Percentiles rank a stretch among this genome's conserved stretches.
These are phyloP conservation scores for Mortierella alpina DNA, from an alignment of 192 early-diverging fungal species.

Conservation along the genomic window DNA sequence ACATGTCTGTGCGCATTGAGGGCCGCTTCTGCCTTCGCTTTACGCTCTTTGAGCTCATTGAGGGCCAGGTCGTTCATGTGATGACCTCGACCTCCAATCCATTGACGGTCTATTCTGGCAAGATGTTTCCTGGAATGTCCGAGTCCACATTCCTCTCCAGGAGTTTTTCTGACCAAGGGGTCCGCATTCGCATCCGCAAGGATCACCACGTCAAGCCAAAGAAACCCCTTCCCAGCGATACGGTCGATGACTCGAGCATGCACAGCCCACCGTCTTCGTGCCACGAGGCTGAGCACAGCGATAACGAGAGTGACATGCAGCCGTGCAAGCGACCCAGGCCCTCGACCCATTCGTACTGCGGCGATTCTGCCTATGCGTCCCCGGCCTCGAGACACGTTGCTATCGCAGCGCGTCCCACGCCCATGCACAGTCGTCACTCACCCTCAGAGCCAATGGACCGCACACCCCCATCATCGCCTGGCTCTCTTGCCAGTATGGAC, in stretches of 20 bases:
- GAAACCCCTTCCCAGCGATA: conserved; percentile 14
- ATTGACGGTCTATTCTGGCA: conserved; percentile 85
- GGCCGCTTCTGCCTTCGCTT: conserved; percentile 83
- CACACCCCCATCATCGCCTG: conserved; percentile 39
- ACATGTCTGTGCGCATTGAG: conserved; percentile 88
- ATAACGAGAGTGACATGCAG: conserved; percentile 10
- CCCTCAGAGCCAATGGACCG: conserved; percentile 24
- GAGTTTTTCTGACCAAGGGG: conserved; percentile 93
- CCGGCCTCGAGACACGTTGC: conserved; percentile 12
- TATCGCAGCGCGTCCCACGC: conserved; percentile 18
- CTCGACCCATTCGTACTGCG: conserved; percentile 1
- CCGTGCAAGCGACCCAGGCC: conserved; percentile 18
- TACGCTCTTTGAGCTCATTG: conserved; percentile 90
- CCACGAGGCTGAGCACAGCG: conserved; percentile 47
- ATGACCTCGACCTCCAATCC: conserved; percentile 78
- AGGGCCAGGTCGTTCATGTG: conserved; percentile 62
- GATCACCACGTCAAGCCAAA: conserved; percentile 68
- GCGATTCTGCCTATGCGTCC: conserved; percentile 6
- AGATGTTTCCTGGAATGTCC: conserved; percentile 93
- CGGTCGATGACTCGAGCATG: conserved; percentile 11
- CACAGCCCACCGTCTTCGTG: conserved; percentile 41
- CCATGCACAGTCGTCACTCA: not conserved
- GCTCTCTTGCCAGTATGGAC: conserved; percentile 6
- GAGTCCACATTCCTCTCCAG: conserved; percentile 90
- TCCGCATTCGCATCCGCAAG: conserved; percentile 93